Percentiles rank a stretch among this genome's conserved stretches.
Conservation (phyloP, 1,284 basidiomycete genomes). For the Hymenochaete sp. region DNA sequence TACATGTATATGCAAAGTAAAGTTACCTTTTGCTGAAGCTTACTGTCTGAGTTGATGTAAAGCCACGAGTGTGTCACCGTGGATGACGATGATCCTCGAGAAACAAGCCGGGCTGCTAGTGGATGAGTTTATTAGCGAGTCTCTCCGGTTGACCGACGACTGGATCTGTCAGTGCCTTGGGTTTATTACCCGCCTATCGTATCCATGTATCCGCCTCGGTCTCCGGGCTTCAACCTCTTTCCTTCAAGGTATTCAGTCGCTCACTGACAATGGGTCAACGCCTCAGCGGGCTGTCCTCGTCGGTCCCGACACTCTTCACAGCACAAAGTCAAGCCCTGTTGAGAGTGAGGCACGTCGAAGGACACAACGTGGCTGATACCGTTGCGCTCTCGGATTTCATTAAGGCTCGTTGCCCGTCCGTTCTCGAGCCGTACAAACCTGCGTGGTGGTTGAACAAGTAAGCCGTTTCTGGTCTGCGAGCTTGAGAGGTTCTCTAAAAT, state of each 20-base stretch:
- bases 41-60: too few relatives aligned
- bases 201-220: too few relatives aligned
- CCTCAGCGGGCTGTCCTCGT: conserved; percentile 11
- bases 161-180: too few relatives aligned
- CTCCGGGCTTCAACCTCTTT: too few relatives aligned
- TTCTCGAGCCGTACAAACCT: conserved; percentile 47
- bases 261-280: conserved; percentile 15
- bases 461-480: conserved; percentile 19
- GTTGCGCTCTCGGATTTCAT: conserved; percentile 44
- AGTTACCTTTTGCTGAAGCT: too few relatives aligned
- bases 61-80: too few relatives aligned
- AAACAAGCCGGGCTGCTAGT: too few relatives aligned
- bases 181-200: neutral
- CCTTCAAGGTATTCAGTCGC: too few relatives aligned
- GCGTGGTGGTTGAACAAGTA: conserved; percentile 67
- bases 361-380: conserved; percentile 15
- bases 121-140: too few relatives aligned
- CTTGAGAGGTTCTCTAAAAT: neutral
- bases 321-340: conserved; percentile 32
- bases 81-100: too few relatives aligned
- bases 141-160: too few relatives aligned
- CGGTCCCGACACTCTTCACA: conserved; percentile 28
- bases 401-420: conserved; percentile 46
- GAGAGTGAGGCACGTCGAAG: conserved; percentile 31
- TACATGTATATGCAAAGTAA: too few relatives aligned